Evolutionary conservation across 2,329 filamentous ascomycete species (phyloP).

Genomic region (Calonectria montana): DNA sequence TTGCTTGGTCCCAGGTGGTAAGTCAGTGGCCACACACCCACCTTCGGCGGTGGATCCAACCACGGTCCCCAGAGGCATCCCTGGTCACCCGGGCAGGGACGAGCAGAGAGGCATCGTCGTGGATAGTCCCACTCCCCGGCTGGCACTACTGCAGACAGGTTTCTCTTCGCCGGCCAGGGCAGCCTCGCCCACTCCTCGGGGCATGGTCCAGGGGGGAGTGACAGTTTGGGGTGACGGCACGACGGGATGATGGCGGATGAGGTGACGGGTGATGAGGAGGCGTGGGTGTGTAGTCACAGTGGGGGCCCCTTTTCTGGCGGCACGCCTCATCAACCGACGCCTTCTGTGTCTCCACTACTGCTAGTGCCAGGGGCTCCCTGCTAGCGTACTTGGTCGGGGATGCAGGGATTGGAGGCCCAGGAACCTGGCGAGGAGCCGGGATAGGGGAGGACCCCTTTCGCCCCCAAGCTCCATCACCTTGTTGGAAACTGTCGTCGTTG

Average conservation of each 20-base stretch:
- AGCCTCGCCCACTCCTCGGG: neutral
- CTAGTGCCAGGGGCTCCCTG: conserved; percentile 30
- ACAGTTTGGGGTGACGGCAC: conserved; percentile 25
- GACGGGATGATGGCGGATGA: conserved; percentile 26
- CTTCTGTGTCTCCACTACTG: conserved; percentile 28
- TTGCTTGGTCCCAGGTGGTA: conserved; percentile 30
- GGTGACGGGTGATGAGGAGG: conserved; percentile 29
- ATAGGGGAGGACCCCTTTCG: conserved; percentile 32
- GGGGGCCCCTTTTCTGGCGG: conserved; percentile 28
- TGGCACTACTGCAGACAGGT: conserved; percentile 17
- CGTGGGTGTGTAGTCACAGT: conserved; percentile 34
- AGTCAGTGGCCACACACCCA: conserved; percentile 43
- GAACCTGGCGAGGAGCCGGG: conserved; percentile 24
- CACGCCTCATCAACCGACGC: conserved; percentile 26
- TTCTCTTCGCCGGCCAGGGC: conserved; percentile 12
- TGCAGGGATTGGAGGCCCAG: conserved; percentile 26
- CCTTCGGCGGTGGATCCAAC: conserved; percentile 22
- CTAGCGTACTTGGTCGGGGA: conserved; percentile 26
- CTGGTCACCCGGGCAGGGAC: conserved; percentile 15
- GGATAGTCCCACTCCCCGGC: conserved; percentile 24
- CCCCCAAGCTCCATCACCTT: conserved; percentile 6
- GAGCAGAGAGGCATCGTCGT: neutral
- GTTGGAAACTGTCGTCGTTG: neutral
- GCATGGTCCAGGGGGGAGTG: neutral
- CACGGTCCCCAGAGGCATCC: conserved; percentile 18